These are phyloP conservation scores for Sonneratia alba DNA, from an alignment of 345 rosid genomes.

Conservation along the genomic window DNA sequence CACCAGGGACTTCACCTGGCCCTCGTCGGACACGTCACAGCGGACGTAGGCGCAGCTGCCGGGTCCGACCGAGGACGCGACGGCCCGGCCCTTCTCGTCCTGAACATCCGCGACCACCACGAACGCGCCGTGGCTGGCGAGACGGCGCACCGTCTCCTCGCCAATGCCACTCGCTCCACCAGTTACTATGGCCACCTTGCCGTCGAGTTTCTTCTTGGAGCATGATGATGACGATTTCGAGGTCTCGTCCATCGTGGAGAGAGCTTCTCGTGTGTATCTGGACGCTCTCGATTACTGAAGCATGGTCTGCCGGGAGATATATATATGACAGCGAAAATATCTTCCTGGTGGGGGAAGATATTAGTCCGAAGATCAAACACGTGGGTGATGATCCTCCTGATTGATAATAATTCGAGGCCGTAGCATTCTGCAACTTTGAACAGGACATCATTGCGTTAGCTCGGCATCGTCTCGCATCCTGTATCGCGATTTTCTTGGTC, in stretches of 20 bases:
- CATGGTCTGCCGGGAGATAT: too few species aligned
- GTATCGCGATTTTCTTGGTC: too few species aligned
- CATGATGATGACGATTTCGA: background rate
- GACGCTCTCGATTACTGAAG: background rate
- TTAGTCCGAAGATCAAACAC: too few species aligned
- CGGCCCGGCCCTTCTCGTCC: conserved; percentile 17
- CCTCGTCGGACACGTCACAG: conserved; percentile 28
- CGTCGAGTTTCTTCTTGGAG: background rate
- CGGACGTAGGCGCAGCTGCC: conserved; percentile 12
- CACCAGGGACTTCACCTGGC: conserved; percentile 25
- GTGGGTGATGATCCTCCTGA: too few species aligned
- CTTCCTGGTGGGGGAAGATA: too few species aligned
- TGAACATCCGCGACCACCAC: conserved; percentile 30
- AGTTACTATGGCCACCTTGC: background rate
- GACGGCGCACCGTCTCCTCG: background rate
- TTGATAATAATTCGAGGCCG: too few species aligned
- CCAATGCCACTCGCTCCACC: conserved; percentile 2
- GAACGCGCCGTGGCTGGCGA: conserved; percentile 17
- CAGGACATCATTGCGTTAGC: too few species aligned
- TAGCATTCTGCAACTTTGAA: too few species aligned
- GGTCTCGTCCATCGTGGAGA: background rate
- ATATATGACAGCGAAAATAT: too few species aligned
- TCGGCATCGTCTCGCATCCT: too few species aligned
- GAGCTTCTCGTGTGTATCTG: background rate
- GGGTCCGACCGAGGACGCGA: conserved; percentile 20